phyloP scores from a whole-genome alignment of 257 asterid genomes.

The Nicotiana attenuata region DNA sequence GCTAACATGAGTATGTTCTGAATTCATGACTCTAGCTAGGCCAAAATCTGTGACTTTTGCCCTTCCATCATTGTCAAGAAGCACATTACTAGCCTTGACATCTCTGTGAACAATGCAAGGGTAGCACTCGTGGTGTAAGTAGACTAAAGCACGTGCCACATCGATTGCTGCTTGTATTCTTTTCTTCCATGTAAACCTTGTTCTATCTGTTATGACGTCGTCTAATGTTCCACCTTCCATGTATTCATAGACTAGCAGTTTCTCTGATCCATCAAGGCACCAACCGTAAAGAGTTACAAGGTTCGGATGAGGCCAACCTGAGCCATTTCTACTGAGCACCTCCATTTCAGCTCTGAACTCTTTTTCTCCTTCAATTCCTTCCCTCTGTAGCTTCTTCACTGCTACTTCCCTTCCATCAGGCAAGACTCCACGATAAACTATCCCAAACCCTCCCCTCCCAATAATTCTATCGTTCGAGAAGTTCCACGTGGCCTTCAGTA shows the following conservation, averaged over 20 bases:
- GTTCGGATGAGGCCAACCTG: slow-evolving; percentile 90
- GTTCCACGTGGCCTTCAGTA: slow-evolving; percentile 65
- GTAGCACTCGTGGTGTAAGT: slow-evolving; percentile 80
- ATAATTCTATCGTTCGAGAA: slow-evolving; percentile 71
- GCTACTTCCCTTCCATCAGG: slow-evolving; percentile 87
- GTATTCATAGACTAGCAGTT: slow-evolving; percentile 75
- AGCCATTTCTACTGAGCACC: slow-evolving; percentile 58
- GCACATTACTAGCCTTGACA: slow-evolving; percentile 89
- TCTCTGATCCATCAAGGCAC: slow-evolving; percentile 83
- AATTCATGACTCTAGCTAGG: slow-evolving; percentile 74
- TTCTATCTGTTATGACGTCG: slow-evolving; percentile 47
- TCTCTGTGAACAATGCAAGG: slow-evolving; percentile 86
- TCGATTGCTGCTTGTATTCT: slow-evolving; percentile 69
- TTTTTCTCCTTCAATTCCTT: slow-evolving; percentile 80
- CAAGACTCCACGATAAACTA: slow-evolving; percentile 71
- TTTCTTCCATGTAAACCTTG: slow-evolving; percentile 44
- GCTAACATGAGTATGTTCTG: slow-evolving; percentile 74
- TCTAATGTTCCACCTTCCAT: slow-evolving; percentile 60
- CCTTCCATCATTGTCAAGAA: slow-evolving; percentile 66
- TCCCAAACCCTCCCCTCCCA: slow-evolving; percentile 86
- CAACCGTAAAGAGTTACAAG: slow-evolving; percentile 83
- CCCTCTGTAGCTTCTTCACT: slow-evolving; percentile 71
- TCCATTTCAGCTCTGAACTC: slow-evolving; percentile 94
- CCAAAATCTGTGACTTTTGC: slow-evolving; percentile 93
- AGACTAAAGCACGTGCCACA: slow-evolving; percentile 72